Evolutionary conservation across 805 yeast genomes (phyloP), one percentile per base, ranked within the genome.

Genomic region (Tetrapisispora pingtungensis): DNA sequence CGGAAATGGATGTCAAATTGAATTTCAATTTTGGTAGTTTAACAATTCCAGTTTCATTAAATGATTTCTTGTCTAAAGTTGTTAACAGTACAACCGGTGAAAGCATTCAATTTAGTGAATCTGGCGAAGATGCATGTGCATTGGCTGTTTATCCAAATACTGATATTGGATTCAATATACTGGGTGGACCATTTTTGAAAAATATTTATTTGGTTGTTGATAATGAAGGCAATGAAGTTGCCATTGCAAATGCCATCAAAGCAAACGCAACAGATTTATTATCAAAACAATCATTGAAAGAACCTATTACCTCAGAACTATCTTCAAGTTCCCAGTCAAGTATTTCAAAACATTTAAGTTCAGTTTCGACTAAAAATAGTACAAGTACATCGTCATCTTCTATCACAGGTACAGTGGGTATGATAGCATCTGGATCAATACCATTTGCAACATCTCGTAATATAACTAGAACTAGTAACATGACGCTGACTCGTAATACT

Each of bases 191-290:
- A 4, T 76, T 82, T 51, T 49, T 83, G 39, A 66, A 66, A 42
- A 65, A 70, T 39, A 61, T 72, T 7, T 81, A 75, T 55, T 46
- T 82, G 33, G 89, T 81, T 0, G 79, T 80, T 33, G 87, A 83
- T 58, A 69, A 76, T 49, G 86, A 72, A 14, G 75, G 75, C 17
- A 58, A 67, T 22, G 64, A 65, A 19, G 56, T 82, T 24, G 93
- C 82, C 0, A 41, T 83, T 41, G 84, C 78, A 1, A 71, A 71
- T 39, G 68, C 80, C 3, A 66, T 67, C 44, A 47, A 42, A 26
- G 34, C 33, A 10, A 26, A 35, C 18, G 6, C 17, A 14, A 14
- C 18, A 18, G 28, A 32, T 32, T n/a, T n/a, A 10, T 4, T 14
- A 7, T 10, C 13, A 15, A 14, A n/a, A 10, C 10, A 32, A 28